Conservation (phyloP, 1,284 basidiomycete genomes). For the Trametes polyzona region DNA sequence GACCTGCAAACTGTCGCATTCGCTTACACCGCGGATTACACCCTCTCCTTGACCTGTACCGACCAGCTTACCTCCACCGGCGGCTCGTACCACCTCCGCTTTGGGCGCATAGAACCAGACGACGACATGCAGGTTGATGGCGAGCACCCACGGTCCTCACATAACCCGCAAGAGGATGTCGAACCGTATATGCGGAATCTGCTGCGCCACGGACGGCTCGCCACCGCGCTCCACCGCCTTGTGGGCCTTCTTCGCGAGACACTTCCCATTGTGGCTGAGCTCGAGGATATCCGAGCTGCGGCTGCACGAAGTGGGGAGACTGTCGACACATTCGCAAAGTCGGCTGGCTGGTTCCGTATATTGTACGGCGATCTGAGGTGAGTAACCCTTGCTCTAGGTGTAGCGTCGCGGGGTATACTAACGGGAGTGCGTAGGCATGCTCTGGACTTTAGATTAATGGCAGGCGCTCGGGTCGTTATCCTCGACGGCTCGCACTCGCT, state of each 20-base stretch:
- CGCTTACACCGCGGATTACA: constrained; percentile 73
- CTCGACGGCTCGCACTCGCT: constrained; percentile 69
- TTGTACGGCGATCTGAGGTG: constrained; percentile 70
- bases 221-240: constrained; percentile 63
- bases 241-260: constrained; percentile 73
- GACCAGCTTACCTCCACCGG: constrained; percentile 68
- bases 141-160: constrained; percentile 26
- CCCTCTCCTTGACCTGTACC: constrained; percentile 73
- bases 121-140: constrained; percentile 23
- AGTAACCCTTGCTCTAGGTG: constrained; percentile 8
- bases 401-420: background rate
- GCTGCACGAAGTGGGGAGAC: constrained; percentile 42
- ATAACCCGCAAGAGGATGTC: constrained; percentile 75
- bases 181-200: constrained; percentile 70
- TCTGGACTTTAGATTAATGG: constrained; percentile 78
- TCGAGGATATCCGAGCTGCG: constrained; percentile 59
- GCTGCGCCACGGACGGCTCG: constrained; percentile 63
- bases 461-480: constrained; percentile 62
- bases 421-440: constrained; percentile 52
- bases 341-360: constrained; percentile 80
- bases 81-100: constrained; percentile 73
- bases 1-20: constrained; percentile 91
- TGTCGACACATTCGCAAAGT: constrained; percentile 74
- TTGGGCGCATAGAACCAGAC: constrained; percentile 53
- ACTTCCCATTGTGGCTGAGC: constrained; percentile 69